A percentile compares a stretch with the other conserved stretches of the same genome.
Conservation (phyloP, 352 stramenopile species). For the Plasmopara muralis region DNA sequence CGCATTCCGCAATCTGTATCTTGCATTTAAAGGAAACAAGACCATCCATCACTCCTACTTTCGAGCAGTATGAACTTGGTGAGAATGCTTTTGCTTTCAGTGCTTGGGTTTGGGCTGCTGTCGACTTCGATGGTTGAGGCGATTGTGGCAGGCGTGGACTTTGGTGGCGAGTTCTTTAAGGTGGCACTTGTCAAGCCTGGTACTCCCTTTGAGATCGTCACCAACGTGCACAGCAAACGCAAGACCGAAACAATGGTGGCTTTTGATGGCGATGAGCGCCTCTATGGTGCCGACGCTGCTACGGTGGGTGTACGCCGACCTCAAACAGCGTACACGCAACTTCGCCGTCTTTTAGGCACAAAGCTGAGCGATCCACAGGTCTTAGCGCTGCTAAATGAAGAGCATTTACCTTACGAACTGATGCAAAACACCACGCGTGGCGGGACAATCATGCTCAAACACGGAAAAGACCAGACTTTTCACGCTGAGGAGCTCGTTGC, state of each 20-base stretch:
- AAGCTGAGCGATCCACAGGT: conserved; percentile 72
- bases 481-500: conserved; percentile 93
- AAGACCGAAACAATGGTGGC: conserved; percentile 95
- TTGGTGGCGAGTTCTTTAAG: conserved; percentile 91
- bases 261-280: conserved; percentile 88
- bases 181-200: conserved; percentile 87
- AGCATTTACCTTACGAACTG: conserved; percentile 78
- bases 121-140: conserved; percentile 28
- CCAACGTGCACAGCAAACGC: conserved; percentile 96
- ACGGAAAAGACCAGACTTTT: conserved; percentile 59
- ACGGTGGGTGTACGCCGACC: conserved; percentile 90
- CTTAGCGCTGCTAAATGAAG: conserved; percentile 42
- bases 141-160: conserved; percentile 89
- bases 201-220: conserved; percentile 96
- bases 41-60: conserved; percentile 26
- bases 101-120: conserved; percentile 32
- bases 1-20: conserved; percentile 18
- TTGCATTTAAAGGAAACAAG: conserved; percentile 10
- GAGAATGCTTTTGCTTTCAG: conserved; percentile 22
- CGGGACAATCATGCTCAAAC: conserved; percentile 51
- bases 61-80: conserved; percentile 22
- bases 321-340: conserved; percentile 83
- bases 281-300: conserved; percentile 94
- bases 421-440: conserved; percentile 78
- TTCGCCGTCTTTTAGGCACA: conserved; percentile 88